Evolutionary conservation across 805 yeast genomes (phyloP).

Genomic region (Starmera amethionina): DNA sequence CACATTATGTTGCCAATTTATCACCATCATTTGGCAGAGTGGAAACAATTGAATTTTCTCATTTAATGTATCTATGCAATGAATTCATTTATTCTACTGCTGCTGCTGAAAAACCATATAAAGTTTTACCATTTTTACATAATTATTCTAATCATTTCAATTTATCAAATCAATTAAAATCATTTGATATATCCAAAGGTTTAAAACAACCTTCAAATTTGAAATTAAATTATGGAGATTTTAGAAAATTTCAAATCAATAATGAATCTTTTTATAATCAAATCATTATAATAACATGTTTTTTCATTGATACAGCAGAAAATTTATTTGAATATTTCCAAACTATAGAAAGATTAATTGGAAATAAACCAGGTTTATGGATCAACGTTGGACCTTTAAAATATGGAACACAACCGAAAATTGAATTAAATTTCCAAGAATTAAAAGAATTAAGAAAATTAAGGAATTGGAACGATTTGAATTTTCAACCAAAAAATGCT

Average conservation of each 20-base stretch:
- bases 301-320: slow-evolving; percentile 89
- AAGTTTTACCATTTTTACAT: slow-evolving; percentile 46
- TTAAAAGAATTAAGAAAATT: slow-evolving; percentile 37
- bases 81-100: slow-evolving; percentile 38
- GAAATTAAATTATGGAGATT: slow-evolving; percentile 48
- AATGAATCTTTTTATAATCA: slow-evolving; percentile 24
- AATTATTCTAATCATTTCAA: slow-evolving; percentile 56
- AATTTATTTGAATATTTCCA: slow-evolving; percentile 70
- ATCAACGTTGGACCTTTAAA: slow-evolving; percentile 87
- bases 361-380: slow-evolving; percentile 55
- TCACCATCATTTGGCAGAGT: slow-evolving; percentile 37
- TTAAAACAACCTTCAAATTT: slow-evolving; percentile 37
- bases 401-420: slow-evolving; percentile 77
- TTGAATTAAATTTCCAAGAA: slow-evolving; percentile 70
- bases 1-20: slow-evolving; percentile 43
- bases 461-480: slow-evolving; percentile 55
- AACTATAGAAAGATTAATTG: slow-evolving; percentile 39
- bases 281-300: slow-evolving; percentile 55
- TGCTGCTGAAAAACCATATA: slow-evolving; percentile 1
- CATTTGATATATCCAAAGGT: slow-evolving; percentile 22
- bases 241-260: slow-evolving; percentile 37
- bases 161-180: slow-evolving; percentile 39
- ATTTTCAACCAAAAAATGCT: slow-evolving; percentile 22
- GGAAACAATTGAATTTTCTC: slow-evolving; percentile 68
- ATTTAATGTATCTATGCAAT: slow-evolving; percentile 66